Conservation (phyloP, 805 yeast species). For the Maudiozyma barnettii region DNA sequence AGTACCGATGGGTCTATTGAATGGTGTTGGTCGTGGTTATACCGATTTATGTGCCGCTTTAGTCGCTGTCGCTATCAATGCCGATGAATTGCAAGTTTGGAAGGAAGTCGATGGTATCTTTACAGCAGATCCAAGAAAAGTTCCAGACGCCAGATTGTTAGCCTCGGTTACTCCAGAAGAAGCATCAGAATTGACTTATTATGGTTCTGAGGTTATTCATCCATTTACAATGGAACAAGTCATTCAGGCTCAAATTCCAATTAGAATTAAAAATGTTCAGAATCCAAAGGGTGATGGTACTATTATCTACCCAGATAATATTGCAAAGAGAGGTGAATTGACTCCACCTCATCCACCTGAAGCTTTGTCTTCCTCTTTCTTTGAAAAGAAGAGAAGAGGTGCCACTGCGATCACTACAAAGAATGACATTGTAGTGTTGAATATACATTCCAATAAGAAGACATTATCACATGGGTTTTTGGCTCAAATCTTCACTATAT, state of each 20-base stretch:
- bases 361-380: conserved; percentile 39
- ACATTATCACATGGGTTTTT: conserved; percentile 90
- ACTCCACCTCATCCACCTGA: conserved; percentile 96
- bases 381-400: conserved; percentile 44
- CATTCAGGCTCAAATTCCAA: conserved; percentile 89
- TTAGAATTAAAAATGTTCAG: conserved; percentile 90
- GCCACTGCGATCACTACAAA: conserved; percentile 97
- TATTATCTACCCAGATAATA: conserved; percentile 83
- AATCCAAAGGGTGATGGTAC: conserved; percentile 93
- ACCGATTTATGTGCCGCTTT: conserved; percentile 97
- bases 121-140: conserved; percentile 97
- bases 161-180: conserved; percentile 94
- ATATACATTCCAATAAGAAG: conserved; percentile 89
- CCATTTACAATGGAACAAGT: conserved; percentile 99
- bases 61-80: conserved; percentile 83
- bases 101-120: conserved; percentile 98
- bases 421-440: conserved; percentile 81
- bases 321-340: conserved; percentile 73
- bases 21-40: conserved; percentile 94
- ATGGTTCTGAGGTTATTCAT: conserved; percentile 96
- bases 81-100: conserved; percentile 96
- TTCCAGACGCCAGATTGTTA: conserved; percentile 75
- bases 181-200: conserved; percentile 95
- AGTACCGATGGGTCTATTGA: conserved; percentile 90
- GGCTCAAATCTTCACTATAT: conserved; percentile 78